Base-by-base conservation (phyloP, 2,329 filamentous ascomycete species). In the Penicillium sp. region DNA sequence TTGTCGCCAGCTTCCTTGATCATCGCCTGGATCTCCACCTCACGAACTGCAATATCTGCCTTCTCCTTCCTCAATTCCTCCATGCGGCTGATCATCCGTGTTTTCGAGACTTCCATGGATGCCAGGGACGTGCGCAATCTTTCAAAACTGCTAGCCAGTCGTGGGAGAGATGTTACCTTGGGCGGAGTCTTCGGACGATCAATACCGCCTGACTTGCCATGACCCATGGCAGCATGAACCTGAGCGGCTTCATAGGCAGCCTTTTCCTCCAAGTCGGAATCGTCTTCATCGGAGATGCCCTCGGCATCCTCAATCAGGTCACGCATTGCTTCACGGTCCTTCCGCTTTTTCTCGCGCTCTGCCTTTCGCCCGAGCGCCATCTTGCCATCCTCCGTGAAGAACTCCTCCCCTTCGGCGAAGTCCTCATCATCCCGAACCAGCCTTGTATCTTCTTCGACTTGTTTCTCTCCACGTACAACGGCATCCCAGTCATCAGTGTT, bases 181-280 rank as follows among this genome's bases (percentile, higher is more conserved):
- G 90, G 84, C 0, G 88, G 89, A 2, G 86, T 86, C 55, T 80
- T 85, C 16, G 78, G 74, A 39, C 79, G 70, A 45, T 70, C 61
- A 34, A 60, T 60, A 39, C 49, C 56, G 49, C 59, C 63, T 59
- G 74, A 73, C 52, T 75, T 75, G 37, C 77, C 64, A 43, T 72
- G 72, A 44, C 76, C 92, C 77, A 94, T 88, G n/a, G 91, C 93
- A 4, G 90, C 89, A 20, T 89, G 84, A 9, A 90, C 92, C 76
- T 97, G 93, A 5, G 90, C 88, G 11, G 86, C 85, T 73, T 96
- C 92, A 74, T 96, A 97, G 0, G 90, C 92, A 2, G 88, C 90
- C 55, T 87, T 86, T 16, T 83, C 77, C 63, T 84, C 83, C 37
- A 80, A 72, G 60, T 87, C 84, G 2, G 82, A 84, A 61, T 93